These are phyloP conservation scores for Populus deltoides DNA, from an alignment of 345 rosid species.

Conservation along the genomic window DNA sequence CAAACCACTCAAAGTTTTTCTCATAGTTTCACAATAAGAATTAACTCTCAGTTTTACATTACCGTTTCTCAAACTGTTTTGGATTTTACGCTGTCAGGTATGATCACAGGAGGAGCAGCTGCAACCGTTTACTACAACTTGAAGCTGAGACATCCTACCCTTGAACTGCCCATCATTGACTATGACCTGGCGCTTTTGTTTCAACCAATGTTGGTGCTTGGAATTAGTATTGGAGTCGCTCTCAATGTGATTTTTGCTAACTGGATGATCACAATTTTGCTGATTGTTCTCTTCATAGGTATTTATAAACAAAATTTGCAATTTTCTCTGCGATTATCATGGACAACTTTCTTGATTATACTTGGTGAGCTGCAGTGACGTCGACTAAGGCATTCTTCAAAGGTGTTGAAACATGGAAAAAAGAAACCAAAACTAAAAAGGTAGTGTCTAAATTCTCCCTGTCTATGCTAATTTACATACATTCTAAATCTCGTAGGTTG, in stretches of 20 bases:
- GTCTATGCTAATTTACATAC: neutral
- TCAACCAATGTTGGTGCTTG: conserved; percentile 88
- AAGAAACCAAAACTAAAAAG: conserved; percentile 45
- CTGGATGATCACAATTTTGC: conserved; percentile 82
- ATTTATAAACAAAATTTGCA: conserved; percentile 3
- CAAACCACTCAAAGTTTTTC: neutral
- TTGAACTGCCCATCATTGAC: conserved; percentile 76
- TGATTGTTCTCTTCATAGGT: conserved; percentile 80
- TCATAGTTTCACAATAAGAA: neutral
- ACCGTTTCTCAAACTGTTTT: neutral
- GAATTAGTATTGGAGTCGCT: conserved; percentile 75
- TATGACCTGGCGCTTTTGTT: conserved; percentile 75
- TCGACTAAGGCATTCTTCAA: conserved; percentile 45
- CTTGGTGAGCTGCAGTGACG: conserved; percentile 26
- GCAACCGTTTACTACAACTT: conserved; percentile 83
- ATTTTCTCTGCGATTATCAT: neutral
- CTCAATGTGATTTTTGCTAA: conserved; percentile 74
- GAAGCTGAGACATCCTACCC: conserved; percentile 67
- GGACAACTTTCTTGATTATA: neutral
- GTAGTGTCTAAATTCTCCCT: conserved; percentile 6
- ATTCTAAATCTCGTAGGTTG: neutral
- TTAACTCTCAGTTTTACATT: neutral
- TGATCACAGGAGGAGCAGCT: conserved; percentile 81
- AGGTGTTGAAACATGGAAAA: conserved; percentile 48
- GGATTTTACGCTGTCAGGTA: conserved; percentile 42